Conservation (phyloP, 257 asterid species). For the Nicotiana benthamiana region DNA sequence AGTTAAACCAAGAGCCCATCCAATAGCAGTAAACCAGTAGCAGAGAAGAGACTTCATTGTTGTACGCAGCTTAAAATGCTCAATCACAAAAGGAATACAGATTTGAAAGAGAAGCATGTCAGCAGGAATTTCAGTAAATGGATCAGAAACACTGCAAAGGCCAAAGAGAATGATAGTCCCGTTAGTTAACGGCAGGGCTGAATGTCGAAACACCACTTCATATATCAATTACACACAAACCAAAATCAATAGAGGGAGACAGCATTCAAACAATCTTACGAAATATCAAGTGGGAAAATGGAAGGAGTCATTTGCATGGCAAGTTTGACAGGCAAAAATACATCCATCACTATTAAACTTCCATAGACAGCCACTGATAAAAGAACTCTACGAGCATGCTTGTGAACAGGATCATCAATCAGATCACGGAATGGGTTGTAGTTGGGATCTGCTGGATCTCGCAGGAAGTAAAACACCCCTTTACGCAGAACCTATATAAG, state of each 20-base stretch:
- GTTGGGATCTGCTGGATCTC: constrained; percentile 99
- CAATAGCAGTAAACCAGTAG: constrained; percentile 91
- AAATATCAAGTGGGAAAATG: constrained; percentile 87
- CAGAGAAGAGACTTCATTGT: constrained; percentile 84
- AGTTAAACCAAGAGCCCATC: constrained; percentile 90
- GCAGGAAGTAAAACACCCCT: constrained; percentile 94
- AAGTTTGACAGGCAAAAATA: constrained; percentile 89
- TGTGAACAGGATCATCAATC: constrained; percentile 97
- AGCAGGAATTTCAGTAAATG: constrained; percentile 96
- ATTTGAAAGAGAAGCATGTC: constrained; percentile 98
- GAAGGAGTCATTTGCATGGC: constrained; percentile 88
- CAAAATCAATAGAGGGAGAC: not conserved
- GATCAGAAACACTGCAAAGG: constrained; percentile 82
- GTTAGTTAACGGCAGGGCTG: constrained; percentile 4
- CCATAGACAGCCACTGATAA: constrained; percentile 92
- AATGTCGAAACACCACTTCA: constrained; percentile 1
- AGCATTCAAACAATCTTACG: constrained; percentile 46
- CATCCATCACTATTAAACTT: constrained; percentile 95
- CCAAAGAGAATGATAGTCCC: not conserved
- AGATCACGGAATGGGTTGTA: constrained; percentile 97
- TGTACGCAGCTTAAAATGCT: constrained; percentile 87
- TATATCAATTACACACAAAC: not conserved
- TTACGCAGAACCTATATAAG: constrained; percentile 71
- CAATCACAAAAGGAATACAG: constrained; percentile 95
- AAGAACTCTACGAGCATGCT: constrained; percentile 97